A percentile compares a stretch with the other conserved stretches of the same genome.
Conservation (phyloP, 257 asterid species). For the Solanum chmielewskii region DNA sequence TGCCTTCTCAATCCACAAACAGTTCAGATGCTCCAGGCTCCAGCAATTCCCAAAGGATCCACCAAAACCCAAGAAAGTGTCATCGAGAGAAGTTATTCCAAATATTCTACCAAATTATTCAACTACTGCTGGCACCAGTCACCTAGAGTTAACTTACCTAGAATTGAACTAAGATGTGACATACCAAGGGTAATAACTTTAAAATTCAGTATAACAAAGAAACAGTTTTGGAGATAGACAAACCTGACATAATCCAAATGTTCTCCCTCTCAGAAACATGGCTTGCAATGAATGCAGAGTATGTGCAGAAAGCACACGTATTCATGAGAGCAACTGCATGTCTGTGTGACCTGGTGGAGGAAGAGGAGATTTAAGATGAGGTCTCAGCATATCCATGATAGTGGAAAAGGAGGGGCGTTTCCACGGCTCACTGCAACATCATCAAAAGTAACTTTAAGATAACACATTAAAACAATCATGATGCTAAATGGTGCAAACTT, state of each 20-base stretch:
- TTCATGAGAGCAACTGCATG: constrained; percentile 31
- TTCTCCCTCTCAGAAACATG: neutral
- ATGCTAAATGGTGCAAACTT: neutral
- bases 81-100: neutral
- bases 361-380: constrained; percentile 42
- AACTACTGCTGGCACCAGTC: neutral
- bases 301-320: neutral
- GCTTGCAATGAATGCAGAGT: neutral
- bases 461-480: neutral
- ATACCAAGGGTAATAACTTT: neutral
- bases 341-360: constrained; percentile 40
- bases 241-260: neutral
- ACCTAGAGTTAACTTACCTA: neutral
- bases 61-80: neutral
- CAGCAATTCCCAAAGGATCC: neutral
- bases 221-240: neutral
- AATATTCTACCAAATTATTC: neutral
- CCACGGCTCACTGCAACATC: constrained; percentile 77
- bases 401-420: constrained; percentile 76
- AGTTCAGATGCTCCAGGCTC: neutral
- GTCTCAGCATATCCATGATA: constrained; percentile 76
- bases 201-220: neutral
- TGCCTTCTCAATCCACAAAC: neutral
- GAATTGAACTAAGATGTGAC: neutral
- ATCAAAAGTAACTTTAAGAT: neutral